Base-by-base conservation (phyloP, 148 eudicot genomes). In the Amaranthus palmeri region DNA sequence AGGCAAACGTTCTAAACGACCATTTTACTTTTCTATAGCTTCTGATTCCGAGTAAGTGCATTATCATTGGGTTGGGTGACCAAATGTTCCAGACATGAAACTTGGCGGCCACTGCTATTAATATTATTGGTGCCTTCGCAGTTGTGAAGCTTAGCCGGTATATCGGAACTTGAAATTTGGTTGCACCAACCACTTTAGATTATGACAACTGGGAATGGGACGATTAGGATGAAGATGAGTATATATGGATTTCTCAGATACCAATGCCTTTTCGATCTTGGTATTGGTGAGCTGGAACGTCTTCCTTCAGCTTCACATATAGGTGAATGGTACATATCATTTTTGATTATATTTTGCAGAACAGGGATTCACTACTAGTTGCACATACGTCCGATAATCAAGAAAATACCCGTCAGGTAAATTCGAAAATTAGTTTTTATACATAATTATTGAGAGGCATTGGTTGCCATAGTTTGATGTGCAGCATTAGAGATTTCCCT, bases 1-100 rank as follows among this genome's bases (percentile, higher is more conserved):
- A 14, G 87, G 82, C 63, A 80, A 84, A 63, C 97, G 97, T 54
- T 87, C 96, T 70, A 92, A 85, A 43, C 85, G 88, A 75, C 85
- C 92, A 68, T 66, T 86, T 53, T 82, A 80, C 74, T 84, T 93
- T 14, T 85, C 90, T 52, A 86, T 89, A 49, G 88, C 88, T 72
- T 79, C 99, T 9, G 93, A 88, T 12, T 88, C 92, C 3, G 92
- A 93, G 69, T 89, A 77, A 76, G 79, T 64, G 46, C 49, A 12
- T 63, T 56, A 25, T 65, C 43, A 65, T 18, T n/a, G 64, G 55
- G 58, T 50, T 49, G 46, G 48, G 7, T 68, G 55, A 56, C 46
- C 46, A 48, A 48, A 67, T 15, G 51, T 18, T 45, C 36, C 45
- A 54, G 41, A 53, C 66, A 11, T 11, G 49, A n/a, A 25, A 25